phyloP scores from a whole-genome alignment of 371 early-diverging fungal species.

The Batrachochytrium dendrobatidis region DNA sequence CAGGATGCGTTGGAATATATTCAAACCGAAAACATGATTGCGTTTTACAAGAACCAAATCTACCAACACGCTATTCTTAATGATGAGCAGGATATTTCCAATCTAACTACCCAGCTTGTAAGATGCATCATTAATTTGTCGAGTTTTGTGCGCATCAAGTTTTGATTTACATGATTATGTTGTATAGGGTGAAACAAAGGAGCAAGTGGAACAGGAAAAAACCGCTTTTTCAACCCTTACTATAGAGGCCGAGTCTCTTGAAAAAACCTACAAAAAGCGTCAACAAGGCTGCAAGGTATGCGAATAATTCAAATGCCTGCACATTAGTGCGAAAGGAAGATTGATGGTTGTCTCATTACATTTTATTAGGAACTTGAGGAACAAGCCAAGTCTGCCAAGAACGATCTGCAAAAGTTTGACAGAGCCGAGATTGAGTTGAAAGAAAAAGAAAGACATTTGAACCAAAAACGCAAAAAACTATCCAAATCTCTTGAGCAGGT shows the following conservation, averaged over 20 bases:
- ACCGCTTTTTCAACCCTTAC: background rate
- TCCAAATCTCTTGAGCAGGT: slow-evolving; percentile 23
- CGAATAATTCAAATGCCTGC: too few species aligned
- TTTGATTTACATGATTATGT: too few species aligned
- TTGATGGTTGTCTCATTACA: too few species aligned
- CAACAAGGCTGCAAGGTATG: background rate
- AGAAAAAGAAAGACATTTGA: slow-evolving; percentile 64
- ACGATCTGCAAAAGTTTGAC: slow-evolving; percentile 65
- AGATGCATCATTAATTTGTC: too few species aligned
- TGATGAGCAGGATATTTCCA: slow-evolving; percentile 4
- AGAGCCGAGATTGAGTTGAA: slow-evolving; percentile 40
- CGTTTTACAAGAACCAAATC: slow-evolving; percentile 61
- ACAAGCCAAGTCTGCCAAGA: slow-evolving; percentile 45
- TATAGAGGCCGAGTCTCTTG: background rate
- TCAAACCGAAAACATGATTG: slow-evolving; percentile 70
- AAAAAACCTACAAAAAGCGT: background rate
- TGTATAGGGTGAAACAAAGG: too few species aligned
- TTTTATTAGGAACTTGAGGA: slow-evolving; percentile 52
- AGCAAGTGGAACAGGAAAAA: background rate
- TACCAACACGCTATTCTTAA: slow-evolving; percentile 60
- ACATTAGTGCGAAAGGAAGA: too few species aligned
- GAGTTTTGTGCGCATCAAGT: too few species aligned
- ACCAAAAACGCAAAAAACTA: slow-evolving; percentile 28
- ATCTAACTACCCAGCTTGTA: too few species aligned
- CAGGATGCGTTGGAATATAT: background rate